Base-by-base conservation (phyloP, 2,329 filamentous ascomycete genomes). In the Zarea fungicola region DNA sequence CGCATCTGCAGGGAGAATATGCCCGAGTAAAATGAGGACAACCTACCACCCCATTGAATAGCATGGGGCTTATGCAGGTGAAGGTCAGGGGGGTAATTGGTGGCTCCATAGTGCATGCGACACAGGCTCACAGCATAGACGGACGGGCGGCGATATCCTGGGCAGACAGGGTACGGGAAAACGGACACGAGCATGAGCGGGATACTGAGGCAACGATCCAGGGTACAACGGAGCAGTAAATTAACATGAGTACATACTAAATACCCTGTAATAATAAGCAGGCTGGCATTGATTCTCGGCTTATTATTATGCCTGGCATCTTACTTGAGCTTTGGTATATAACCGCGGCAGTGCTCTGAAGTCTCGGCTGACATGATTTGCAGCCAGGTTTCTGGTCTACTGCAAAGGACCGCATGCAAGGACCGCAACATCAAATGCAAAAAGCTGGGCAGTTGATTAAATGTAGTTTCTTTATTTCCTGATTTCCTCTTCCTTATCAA, bases 61-160 rank as follows among this genome's bases (percentile, higher is more conserved):
- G 19, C 35, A 39, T 47, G n/a, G 43, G n/a, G 35, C 44, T 40
- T 25, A 37, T 37, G 43, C 43, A 46, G 43, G 43, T 31, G 25
- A 16, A 37, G 34, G 41, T 19, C 19, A 26, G 14, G 28, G 18
- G 13, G 26, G 19, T 26, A 7, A 22, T 39, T 37, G 34, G 34
- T n/a, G 9, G 18, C 44, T 31, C 44, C 44, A 40, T 47, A 32
- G 21, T 19, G 26, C 44, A 47, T 47, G 44, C 44, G 26, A 47
- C 35, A 21, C 18, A 14, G 42, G 26, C n/a, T n/a, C n/a, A 19
- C 5, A 23, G 11, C n/a, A 32, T 43, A 35, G 21, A 11, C 25
- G 29, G 18, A 19, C 10, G 25, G 6, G 28, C 5, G 13, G 8
- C 19, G 35, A 31, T 25, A 21, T 48, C 14, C 43, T 22, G 34